These are phyloP conservation scores for Aciculoconidium aculeatum DNA, from an alignment of 805 yeast genomes.

Conservation along the genomic window DNA sequence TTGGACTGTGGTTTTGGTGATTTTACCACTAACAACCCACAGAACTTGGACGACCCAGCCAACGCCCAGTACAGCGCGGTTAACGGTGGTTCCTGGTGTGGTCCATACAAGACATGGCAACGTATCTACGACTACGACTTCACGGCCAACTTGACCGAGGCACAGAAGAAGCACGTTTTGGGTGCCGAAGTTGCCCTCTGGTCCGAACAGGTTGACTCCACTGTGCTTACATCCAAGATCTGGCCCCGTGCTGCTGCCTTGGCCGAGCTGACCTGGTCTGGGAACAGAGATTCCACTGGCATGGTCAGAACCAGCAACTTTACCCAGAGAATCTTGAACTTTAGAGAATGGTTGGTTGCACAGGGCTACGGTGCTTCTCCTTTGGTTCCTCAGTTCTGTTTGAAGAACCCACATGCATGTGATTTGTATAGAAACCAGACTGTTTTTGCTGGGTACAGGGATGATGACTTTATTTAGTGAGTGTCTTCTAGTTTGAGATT, in stretches of 20 bases:
- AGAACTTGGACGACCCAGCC: slow-evolving; percentile 20
- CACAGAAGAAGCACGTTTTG: slow-evolving; percentile 23
- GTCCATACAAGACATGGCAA: slow-evolving; percentile 41
- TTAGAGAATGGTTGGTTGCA: slow-evolving; percentile 33
- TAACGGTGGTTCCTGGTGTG: slow-evolving; percentile 36
- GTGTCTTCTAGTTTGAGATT: too few relatives aligned
- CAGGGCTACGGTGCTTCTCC: slow-evolving; percentile 29
- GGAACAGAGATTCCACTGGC: slow-evolving; percentile 29
- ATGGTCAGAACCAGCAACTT: slow-evolving; percentile 20
- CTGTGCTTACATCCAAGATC: slow-evolving; percentile 22
- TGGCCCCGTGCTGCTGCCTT: slow-evolving; percentile 41
- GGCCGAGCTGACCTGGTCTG: slow-evolving; percentile 38
- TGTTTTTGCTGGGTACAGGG: neutral
- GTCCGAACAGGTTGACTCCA: slow-evolving; percentile 33
- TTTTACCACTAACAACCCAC: slow-evolving; percentile 29
- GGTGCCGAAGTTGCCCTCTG: slow-evolving; percentile 38
- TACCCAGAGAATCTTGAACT: slow-evolving; percentile 32
- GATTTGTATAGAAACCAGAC: slow-evolving; percentile 15
- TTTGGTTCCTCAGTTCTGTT: slow-evolving; percentile 32
- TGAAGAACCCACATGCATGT: slow-evolving; percentile 33
- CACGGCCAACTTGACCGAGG: slow-evolving; percentile 22
- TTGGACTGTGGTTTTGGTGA: slow-evolving; percentile 39
- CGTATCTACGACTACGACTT: slow-evolving; percentile 33
- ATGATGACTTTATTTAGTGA: too few relatives aligned
- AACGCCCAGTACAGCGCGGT: slow-evolving; percentile 23